Base-by-base conservation (phyloP, 371 early-diverging fungal genomes). In the Fennellomyces sp. region DNA sequence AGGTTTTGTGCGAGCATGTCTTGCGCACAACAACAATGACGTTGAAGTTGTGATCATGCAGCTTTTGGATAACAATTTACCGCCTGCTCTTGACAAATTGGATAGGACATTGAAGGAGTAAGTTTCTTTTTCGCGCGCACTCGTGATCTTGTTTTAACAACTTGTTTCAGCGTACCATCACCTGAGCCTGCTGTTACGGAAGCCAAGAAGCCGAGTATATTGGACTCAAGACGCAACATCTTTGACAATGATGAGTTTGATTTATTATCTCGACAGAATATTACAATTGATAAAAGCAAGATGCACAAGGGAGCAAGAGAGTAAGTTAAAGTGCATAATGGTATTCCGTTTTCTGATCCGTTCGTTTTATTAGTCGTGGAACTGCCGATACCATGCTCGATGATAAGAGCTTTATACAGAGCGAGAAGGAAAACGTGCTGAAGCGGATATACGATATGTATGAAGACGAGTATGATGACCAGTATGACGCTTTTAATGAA, bases 231-330 rank as follows among this genome's bases (percentile, higher is more conserved):
- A 25, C 80, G 80, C 27, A 96, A 96, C 58, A 81, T 96, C 13
- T 95, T 92, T 69, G 96, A 96, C 65, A 91, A 92, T 55, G 96
- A 96, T 67, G 93, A 92, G 57, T 94, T 95, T 76, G 96, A 96
- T 66, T 80, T 96, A 11, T 93, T 95, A 73, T 70, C 81, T 13
- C 64, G 60, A 25, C 21, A 23, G 10, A 50, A 30, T 8, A 81
- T 72, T 2, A 66, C 65, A 0, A 70, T 93, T 12, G 91, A 95
- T 61, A 59, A 69, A 39, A 70, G 69, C 26, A 88, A 86, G 41
- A 82, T 95, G 6, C 78, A 85, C 50, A 70, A 76, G 26, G 94
- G 94, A 49, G 94, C 96, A 78, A 84, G 76, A 67, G 75, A 80
- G 86, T 83, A 56, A 54, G 75, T 58, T 26, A 11, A 25, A 11